Base-by-base conservation (phyloP, 345 rosid genomes). In the Aquilaria malaccensis region DNA sequence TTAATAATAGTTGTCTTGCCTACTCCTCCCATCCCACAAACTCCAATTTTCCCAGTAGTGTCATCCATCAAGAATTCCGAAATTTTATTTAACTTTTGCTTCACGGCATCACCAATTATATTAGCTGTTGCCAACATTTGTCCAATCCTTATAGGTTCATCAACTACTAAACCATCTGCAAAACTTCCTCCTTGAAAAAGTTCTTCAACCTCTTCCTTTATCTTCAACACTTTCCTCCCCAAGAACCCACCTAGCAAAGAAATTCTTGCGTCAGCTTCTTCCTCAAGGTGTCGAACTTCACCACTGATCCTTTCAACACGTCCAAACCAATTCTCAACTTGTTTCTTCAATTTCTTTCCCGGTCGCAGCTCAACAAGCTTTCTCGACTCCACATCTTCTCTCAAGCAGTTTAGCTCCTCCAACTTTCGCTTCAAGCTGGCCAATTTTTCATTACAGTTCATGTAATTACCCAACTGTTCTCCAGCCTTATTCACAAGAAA, bases 11-110 rank as follows among this genome's bases (percentile, higher is more conserved):
- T 52, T 3, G 58, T 62, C 58, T 62, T 70, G 1, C 74, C 78
- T 22, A 66, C 33, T 10, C 67, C 69, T n/a, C 41, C 65, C 52
- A 13, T 57, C 9, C 78, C 78, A 50, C 14, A 59, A 62, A 74
- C 66, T 22, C 78, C 72, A 1, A 74, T 55, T 13, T 48, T 55
- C 50, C n/a, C 30, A 10, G 49, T 41, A 0, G 11, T 33, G 43
- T 52, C 64, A 37, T 47, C 29, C 37, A 22, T 58, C 63, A 74
- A 50, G 33, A 48, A 47, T 7, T 31, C 43, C 59, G 50, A 57
- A 6, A 70, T 61, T 45, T 51, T 55, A 15, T 63, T 22, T 37
- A 30, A 15, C 10, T 45, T 63, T 0, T 12, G 29, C 31, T 56
- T 63, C 3, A 30, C 43, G 4, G 67, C 45, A 3, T 53, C 41